phyloP scores from a whole-genome alignment of 768 basidiomycete genomes.

The Sporobolomyces phaffii region DNA sequence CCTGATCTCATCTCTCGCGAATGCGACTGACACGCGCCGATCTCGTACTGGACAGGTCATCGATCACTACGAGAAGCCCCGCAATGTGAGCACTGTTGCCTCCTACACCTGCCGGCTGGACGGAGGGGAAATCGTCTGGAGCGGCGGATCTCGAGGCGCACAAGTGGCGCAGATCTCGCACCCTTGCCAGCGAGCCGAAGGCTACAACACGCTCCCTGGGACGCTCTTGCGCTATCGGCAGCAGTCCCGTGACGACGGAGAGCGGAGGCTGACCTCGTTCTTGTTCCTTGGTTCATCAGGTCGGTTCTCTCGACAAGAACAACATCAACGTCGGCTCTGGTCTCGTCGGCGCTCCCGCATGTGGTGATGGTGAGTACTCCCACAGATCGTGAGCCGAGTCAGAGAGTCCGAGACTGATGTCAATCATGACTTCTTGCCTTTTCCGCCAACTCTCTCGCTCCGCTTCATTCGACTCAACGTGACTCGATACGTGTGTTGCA shows the following conservation, averaged over 20 bases:
- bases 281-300: constrained; percentile 60
- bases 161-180: too few relatives aligned
- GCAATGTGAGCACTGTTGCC: constrained; percentile 67
- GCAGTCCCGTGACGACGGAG: not conserved
- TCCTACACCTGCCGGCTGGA: too few relatives aligned
- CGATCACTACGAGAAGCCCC: constrained; percentile 92
- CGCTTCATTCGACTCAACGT: not conserved
- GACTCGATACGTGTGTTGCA: too few relatives aligned
- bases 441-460: not conserved
- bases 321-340: constrained; percentile 92
- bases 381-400: too few relatives aligned
- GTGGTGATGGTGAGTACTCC: constrained; percentile 43
- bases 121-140: too few relatives aligned
- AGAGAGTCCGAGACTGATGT: too few relatives aligned
- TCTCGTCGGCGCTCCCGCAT: constrained; percentile 64
- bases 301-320: constrained; percentile 88
- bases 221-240: too few relatives aligned
- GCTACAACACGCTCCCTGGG: too few relatives aligned
- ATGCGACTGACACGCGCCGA: not conserved
- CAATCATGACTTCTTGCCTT: too few relatives aligned
- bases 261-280: constrained; percentile 47
- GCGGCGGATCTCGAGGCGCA: too few relatives aligned
- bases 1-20: constrained; percentile 5
- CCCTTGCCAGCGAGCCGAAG: too few relatives aligned
- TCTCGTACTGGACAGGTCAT: constrained; percentile 61